Conservation (phyloP, 2,329 filamentous ascomycete genomes). For the Apiospora arundinis region DNA sequence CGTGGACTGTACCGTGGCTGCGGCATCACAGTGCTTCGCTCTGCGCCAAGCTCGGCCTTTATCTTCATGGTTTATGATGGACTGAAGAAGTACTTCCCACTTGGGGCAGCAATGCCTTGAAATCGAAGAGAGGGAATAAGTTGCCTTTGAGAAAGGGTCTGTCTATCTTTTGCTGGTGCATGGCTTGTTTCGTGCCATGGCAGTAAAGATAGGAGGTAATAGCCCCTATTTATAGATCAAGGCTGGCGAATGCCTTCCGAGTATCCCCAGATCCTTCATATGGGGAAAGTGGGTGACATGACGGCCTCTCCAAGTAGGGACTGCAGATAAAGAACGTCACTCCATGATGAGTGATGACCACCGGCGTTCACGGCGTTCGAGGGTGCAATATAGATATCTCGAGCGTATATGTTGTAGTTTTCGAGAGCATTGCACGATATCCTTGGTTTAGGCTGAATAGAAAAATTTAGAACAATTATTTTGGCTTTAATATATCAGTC, state of each 20-base stretch:
- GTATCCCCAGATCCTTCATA: background rate
- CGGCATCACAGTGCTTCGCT: conserved; percentile 86
- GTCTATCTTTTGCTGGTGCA: background rate
- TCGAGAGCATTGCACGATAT: background rate
- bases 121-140: conserved; percentile 26
- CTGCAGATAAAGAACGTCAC: background rate
- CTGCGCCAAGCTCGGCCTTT: conserved; percentile 94
- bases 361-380: conserved; percentile 41
- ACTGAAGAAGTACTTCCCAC: conserved; percentile 72
- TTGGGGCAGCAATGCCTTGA: conserved; percentile 39
- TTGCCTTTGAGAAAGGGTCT: background rate
- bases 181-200: background rate
- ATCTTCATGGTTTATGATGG: conserved; percentile 97
- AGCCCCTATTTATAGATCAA: background rate
- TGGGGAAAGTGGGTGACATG: background rate
- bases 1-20: conserved; percentile 91
- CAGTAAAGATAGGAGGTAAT: background rate
- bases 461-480: background rate
- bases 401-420: background rate
- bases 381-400: conserved; percentile 30
- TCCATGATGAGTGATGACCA: conserved; percentile 9
- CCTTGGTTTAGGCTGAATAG: background rate
- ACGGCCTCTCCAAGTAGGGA: background rate
- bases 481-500: background rate
- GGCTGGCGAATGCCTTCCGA: background rate